Base-by-base conservation (phyloP, 169 alveolate species). In the Cystoisospora suis region DNA sequence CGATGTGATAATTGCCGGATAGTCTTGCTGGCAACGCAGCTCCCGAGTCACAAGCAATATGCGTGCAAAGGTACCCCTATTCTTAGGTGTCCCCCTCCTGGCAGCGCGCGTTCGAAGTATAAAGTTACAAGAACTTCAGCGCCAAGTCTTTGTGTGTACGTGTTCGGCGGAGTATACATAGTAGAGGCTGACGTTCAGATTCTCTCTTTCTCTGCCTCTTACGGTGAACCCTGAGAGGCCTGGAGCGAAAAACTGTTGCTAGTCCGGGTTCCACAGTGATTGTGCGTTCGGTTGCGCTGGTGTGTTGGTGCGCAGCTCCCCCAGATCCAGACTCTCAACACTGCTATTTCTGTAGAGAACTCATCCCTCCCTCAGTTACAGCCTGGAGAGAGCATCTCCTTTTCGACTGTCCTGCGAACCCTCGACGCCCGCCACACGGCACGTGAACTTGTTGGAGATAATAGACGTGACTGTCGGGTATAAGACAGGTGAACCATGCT, bases 341-440 rank as follows among this genome's bases (percentile, higher is more conserved):
- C 20, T 72, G 83, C 56, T 72, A 27, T 38, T 72, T 72, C 56
- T 72, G 83, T 17, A 23, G 83, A 36, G 83, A 72, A 38, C 15
- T 17, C 0, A 12, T 72, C 6, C 83, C 45, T 72, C 83, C 83
- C 0, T 0, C 83, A 23, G 34, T 3, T 0, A 1, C 58, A 6
- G 53, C n/a, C 56, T 72, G 83, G 83, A 9, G 83, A 1, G 20
- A 38, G 23, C 83, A 72, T 72, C 83, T 72, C 42, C 47, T 72
- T 2, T 53, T 29, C n/a, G 83, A 72, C 1, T 72, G 83, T 72
- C 29, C 83, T 0, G 32, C 47, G 20, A 72, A 72, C 42, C 83
- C 83, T 3, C 83, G 83, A 9, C 36, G 56, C 3, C 36, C 83
- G 3, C 34, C 56, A 4, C 12, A n/a, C n/a, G n/a, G n/a, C n/a